Evolutionary conservation across 2,329 filamentous ascomycete genomes (phyloP).

Genomic region (Penicillium sp.): DNA sequence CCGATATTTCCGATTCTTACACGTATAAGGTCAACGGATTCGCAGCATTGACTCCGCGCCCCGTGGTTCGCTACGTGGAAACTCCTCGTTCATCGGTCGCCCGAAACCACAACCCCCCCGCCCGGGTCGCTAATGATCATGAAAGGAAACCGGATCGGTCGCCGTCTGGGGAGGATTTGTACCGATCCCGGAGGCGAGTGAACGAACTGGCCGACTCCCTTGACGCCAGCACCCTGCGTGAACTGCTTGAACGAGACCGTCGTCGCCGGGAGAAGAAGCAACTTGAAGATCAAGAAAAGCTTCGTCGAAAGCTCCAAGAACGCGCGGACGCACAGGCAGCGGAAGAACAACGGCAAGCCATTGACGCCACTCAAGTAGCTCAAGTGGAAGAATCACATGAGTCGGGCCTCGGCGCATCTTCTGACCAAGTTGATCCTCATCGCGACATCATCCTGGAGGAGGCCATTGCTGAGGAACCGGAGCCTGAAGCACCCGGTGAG

Average conservation of each 20-base stretch:
- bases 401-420: not conserved
- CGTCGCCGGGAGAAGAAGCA: conserved; percentile 71
- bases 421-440: conserved; percentile 2
- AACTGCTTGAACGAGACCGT: conserved; percentile 84
- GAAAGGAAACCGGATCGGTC: conserved; percentile 48
- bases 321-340: conserved; percentile 48
- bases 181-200: conserved; percentile 54
- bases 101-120: conserved; percentile 42
- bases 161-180: conserved; percentile 57
- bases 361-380: not conserved
- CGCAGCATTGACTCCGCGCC: conserved; percentile 76
- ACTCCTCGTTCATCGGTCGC: conserved; percentile 53
- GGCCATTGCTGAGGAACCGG: conserved; percentile 5
- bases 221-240: conserved; percentile 74
- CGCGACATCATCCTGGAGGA: conserved; percentile 1
- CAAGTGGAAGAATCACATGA: not conserved
- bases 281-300: conserved; percentile 60
- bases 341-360: conserved; percentile 1
- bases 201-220: conserved; percentile 74
- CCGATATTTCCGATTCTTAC: conserved; percentile 65
- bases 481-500: conserved; percentile 1
- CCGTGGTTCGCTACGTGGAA: conserved; percentile 69
- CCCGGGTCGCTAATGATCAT: conserved; percentile 40
- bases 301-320: conserved; percentile 44
- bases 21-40: conserved; percentile 76